Base-by-base conservation (phyloP, 23 red algal species). In the Rhodosorus marinus region DNA sequence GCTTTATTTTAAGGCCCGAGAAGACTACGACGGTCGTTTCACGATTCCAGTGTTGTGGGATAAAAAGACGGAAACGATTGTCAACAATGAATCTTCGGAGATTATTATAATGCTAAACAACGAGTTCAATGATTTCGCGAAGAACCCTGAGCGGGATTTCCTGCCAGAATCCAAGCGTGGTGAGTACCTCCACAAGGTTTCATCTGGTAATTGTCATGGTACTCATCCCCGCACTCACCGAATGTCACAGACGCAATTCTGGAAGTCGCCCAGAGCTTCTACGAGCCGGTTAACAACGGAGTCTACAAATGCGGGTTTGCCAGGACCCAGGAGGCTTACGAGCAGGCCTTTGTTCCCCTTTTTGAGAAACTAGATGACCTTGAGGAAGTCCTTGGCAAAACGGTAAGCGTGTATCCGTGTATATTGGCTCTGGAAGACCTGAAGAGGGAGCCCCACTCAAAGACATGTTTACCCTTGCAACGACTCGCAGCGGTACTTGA, bases 31-130 rank as follows among this genome's bases (percentile, higher is more conserved):
- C 17, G 83, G 83, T 1, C 64, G 83, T 26, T 92, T 92, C 55
- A 92, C 83, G 0, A 75, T 92, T 11, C 83, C 83, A 11, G 67
- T 92, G 56, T 54, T 92, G 3, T 92, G 83, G 83, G 83, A 92
- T 54, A 81, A 76, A 26, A 70, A 92, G 52, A 55, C 31, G 24
- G 54, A 66, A 35, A 80, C 72, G 6, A 74, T 92, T 43, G 83
- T 92, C 41, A 92, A 73, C 29, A 92, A 92, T 29, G 79, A 84
- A 41, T 73, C 66, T 38, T 68, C 55, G 14, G 83, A 81, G 42
- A 80, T 74, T 1, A 88, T 88, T 78, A 57, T 64, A 3, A 92
- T 92, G 83, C 63, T 92, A 2, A 92, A 81, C 51, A 41, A 31
- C 17, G 26, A 73, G 52, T 80, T 80, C 34, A 73, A 80, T 31